These are phyloP conservation scores for Spiraea crenata DNA, from an alignment of 331 rosid genomes.

Conservation along the genomic window DNA sequence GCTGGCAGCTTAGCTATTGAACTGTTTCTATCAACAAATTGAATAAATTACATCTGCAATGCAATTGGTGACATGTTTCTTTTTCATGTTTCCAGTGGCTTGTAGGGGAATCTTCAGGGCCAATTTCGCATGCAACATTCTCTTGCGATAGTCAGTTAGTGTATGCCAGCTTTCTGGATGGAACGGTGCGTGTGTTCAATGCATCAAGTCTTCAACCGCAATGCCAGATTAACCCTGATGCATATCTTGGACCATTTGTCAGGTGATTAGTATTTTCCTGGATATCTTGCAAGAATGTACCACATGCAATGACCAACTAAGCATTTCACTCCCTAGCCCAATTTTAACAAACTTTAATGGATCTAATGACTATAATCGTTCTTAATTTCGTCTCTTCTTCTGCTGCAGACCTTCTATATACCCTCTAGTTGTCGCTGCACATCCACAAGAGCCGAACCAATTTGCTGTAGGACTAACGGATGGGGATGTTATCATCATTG, in stretches of 20 bases:
- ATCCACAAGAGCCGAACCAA: conserved; percentile 54
- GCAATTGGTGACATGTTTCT: conserved; percentile 6
- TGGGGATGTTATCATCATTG: conserved; percentile 43
- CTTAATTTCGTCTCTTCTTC: background rate
- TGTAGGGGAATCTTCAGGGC: conserved; percentile 44
- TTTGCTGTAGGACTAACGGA: conserved; percentile 56
- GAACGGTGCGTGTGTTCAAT: conserved; percentile 30
- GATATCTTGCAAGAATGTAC: background rate
- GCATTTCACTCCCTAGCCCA: background rate
- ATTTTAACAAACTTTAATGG: background rate
- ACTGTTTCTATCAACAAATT: background rate
- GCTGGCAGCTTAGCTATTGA: background rate
- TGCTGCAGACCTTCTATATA: conserved; percentile 22
- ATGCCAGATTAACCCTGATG: conserved; percentile 49
- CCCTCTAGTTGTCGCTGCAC: conserved; percentile 45
- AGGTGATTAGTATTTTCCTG: conserved; percentile 24
- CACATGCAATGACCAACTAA: background rate
- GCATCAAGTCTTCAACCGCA: conserved; percentile 35
- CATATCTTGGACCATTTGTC: conserved; percentile 42
- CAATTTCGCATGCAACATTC: conserved; percentile 50
- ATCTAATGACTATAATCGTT: background rate
- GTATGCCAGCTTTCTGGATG: conserved; percentile 45
- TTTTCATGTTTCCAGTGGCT: conserved; percentile 44
- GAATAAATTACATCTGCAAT: conserved; percentile 2
- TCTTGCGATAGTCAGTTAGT: conserved; percentile 52